These are phyloP conservation scores for Prinsepia uniflora DNA, from an alignment of 306 rosid species.

Conservation along the genomic window DNA sequence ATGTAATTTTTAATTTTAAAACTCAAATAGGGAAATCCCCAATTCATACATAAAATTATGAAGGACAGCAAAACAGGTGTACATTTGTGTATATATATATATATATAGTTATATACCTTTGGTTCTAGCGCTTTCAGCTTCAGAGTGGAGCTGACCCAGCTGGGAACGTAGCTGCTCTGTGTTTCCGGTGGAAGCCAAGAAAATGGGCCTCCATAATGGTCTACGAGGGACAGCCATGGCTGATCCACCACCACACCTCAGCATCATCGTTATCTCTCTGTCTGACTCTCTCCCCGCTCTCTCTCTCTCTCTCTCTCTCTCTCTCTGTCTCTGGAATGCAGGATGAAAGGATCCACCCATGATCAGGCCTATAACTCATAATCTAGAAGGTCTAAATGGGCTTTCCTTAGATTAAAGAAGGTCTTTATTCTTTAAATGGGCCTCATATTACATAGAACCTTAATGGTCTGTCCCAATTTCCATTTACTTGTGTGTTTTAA, in stretches of 20 bases:
- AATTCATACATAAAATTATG: background rate
- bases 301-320: too few relatives aligned
- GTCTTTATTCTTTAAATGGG: background rate
- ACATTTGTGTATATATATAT: background rate
- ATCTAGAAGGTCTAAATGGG: background rate
- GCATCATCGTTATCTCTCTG: slow-evolving; percentile 23
- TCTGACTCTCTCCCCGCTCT: slow-evolving; percentile 17
- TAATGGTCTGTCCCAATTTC: background rate
- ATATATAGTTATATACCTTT: slow-evolving; percentile 62
- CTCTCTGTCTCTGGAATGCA: too few relatives aligned
- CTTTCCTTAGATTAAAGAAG: background rate
- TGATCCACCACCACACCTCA: slow-evolving; percentile 31
- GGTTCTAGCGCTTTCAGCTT: slow-evolving; percentile 59
- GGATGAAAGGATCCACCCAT: background rate
- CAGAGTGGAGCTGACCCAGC: slow-evolving; percentile 68
- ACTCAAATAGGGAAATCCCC: slow-evolving; percentile 1
- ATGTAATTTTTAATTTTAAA: background rate
- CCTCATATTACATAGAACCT: background rate
- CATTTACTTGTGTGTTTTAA: too few relatives aligned
- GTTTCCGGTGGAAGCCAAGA: slow-evolving; percentile 43
- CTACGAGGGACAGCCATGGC: slow-evolving; percentile 40
- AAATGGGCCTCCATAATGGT: slow-evolving; percentile 30
- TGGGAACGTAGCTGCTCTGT: slow-evolving; percentile 63
- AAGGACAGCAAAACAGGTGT: background rate
- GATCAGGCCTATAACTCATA: background rate